Conservation (phyloP, 306 rosid species). For the Pueraria montana region DNA sequence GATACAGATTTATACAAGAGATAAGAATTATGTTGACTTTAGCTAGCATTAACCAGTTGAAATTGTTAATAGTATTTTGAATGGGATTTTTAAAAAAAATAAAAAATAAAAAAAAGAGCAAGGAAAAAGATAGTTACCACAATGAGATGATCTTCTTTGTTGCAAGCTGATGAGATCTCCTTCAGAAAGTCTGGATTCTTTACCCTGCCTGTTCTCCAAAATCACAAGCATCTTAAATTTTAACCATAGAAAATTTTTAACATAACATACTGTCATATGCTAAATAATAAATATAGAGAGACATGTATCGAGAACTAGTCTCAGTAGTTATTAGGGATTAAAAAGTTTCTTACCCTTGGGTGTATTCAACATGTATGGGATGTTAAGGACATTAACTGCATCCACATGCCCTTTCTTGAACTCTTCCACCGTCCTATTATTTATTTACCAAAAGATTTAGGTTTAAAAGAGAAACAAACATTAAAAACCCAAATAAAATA, state of each 20-base stretch:
- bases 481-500: background rate
- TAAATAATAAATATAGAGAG: too few species aligned
- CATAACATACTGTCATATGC: background rate
- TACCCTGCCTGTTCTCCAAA: slow-evolving; percentile 61
- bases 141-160: slow-evolving; percentile 70
- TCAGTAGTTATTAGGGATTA: background rate
- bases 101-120: background rate
- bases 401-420: slow-evolving; percentile 72
- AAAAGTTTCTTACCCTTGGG: slow-evolving; percentile 62
- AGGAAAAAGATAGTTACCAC: slow-evolving; percentile 64
- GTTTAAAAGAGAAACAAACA: background rate
- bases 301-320: background rate
- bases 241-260: background rate
- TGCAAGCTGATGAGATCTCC: slow-evolving; percentile 63
- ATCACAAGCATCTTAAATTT: slow-evolving; percentile 2
- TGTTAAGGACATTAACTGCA: slow-evolving; percentile 68
- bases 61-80: background rate
- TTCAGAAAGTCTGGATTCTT: slow-evolving; percentile 76
- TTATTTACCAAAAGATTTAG: slow-evolving; percentile 20
- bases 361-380: slow-evolving; percentile 78
- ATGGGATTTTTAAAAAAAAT: background rate
- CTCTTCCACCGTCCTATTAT: slow-evolving; percentile 78
- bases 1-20: slow-evolving; percentile 20
- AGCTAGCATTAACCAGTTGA: slow-evolving; percentile 9
- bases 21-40: background rate